Evolutionary conservation across 164 flowering plant genomes (phyloP).

Genomic region (Houttuynia cordata): DNA sequence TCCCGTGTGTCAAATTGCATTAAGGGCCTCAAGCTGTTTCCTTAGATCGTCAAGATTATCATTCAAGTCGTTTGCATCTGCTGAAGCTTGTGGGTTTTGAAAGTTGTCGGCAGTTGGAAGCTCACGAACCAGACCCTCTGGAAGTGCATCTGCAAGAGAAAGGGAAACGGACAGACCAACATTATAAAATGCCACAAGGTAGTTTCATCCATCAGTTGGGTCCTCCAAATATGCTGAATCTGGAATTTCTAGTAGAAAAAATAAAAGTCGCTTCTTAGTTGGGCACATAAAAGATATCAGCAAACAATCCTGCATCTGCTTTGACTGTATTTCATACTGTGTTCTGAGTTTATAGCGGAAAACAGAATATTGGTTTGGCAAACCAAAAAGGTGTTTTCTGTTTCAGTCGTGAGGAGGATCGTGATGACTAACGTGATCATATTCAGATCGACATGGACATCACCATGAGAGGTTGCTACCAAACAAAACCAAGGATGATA

Average conservation of each 20-base stretch:
- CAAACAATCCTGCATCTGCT: background rate
- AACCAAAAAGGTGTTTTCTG: no score
- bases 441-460: no score
- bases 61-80: slow-evolving; percentile 9
- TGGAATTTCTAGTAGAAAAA: background rate
- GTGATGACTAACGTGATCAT: no score
- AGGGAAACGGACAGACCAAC: background rate
- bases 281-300: background rate
- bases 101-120: slow-evolving; percentile 74
- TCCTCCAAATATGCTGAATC: background rate
- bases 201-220: background rate
- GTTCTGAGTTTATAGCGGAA: no score
- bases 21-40: slow-evolving; percentile 85
- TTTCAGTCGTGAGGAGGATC: no score
- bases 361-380: no score
- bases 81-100: slow-evolving; percentile 17
- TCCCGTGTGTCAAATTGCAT: slow-evolving; percentile 24
- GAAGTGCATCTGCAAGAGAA: slow-evolving; percentile 44
- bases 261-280: background rate
- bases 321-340: background rate
- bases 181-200: background rate
- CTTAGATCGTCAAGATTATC: slow-evolving; percentile 87
- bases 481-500: background rate
- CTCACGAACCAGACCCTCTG: slow-evolving; percentile 76
- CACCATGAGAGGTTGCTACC: no score